These are phyloP conservation scores for Spizellomyces sp. DNA, from an alignment of 192 early-diverging fungal species.

Conservation along the genomic window DNA sequence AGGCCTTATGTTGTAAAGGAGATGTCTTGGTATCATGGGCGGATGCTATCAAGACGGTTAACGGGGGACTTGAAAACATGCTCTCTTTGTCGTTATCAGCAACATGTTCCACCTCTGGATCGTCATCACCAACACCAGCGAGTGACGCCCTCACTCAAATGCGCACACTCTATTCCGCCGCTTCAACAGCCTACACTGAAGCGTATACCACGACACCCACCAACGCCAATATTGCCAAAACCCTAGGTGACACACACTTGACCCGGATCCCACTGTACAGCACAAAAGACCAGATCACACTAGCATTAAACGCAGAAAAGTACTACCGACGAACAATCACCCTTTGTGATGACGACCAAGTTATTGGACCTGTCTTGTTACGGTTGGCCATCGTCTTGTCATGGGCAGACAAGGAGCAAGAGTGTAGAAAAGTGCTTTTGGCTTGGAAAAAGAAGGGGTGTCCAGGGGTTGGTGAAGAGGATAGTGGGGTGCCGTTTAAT, in stretches of 20 bases:
- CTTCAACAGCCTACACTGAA: constrained; percentile 22
- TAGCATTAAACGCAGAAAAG: constrained; percentile 19
- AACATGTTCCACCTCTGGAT: background rate
- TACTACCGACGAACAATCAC: constrained; percentile 20
- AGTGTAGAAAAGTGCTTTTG: constrained; percentile 21
- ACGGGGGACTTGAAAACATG: constrained; percentile 14
- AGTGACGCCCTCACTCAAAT: constrained; percentile 4
- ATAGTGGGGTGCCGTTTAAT: background rate
- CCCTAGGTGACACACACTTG: constrained; percentile 37
- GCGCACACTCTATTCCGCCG: constrained; percentile 31
- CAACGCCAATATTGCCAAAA: constrained; percentile 11
- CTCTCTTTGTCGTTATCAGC: background rate
- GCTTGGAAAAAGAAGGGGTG: constrained; percentile 15
- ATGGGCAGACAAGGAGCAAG: constrained; percentile 22
- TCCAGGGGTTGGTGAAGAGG: constrained; percentile 1
- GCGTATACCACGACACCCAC: constrained; percentile 27
- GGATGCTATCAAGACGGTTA: constrained; percentile 24
- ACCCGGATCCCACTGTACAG: constrained; percentile 33
- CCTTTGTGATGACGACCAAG: constrained; percentile 7
- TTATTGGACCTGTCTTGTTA: background rate
- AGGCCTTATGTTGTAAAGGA: constrained; percentile 45
- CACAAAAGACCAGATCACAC: background rate
- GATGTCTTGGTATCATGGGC: constrained; percentile 41
- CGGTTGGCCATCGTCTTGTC: constrained; percentile 19
- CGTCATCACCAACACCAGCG: constrained; percentile 9